Percentiles rank a stretch among this genome's conserved stretches.
These are phyloP conservation scores for Candida khao-thaluensis DNA, from an alignment of 805 yeast species.

Conservation along the genomic window DNA sequence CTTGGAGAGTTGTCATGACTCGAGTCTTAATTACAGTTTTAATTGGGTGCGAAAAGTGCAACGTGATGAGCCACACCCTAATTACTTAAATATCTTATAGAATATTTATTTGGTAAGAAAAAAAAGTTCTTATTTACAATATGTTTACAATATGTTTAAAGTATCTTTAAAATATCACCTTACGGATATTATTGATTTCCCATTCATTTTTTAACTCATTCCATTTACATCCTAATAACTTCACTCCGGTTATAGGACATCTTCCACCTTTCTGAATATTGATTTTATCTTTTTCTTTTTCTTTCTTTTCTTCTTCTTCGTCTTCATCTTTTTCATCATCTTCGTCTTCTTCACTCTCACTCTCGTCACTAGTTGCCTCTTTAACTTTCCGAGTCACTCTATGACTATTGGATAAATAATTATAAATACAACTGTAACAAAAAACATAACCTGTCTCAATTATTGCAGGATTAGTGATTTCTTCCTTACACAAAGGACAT, in stretches of 20 bases:
- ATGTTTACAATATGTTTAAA: too few relatives aligned
- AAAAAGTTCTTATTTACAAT: too few relatives aligned
- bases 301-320: constrained; percentile 11
- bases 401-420: constrained; percentile 52
- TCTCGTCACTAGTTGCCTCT: constrained; percentile 17
- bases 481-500: constrained; percentile 72
- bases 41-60: too few relatives aligned
- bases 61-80: too few relatives aligned
- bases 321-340: constrained; percentile 16
- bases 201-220: constrained; percentile 57
- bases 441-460: constrained; percentile 91
- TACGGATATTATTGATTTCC: constrained; percentile 73
- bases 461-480: constrained; percentile 74
- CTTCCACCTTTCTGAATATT: constrained; percentile 56
- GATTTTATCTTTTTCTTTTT: constrained; percentile 3
- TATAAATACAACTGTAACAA: constrained; percentile 83
- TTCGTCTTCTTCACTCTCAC: constrained; percentile 18
- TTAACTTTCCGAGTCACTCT: constrained; percentile 12
- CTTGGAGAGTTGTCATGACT: constrained; percentile 39
- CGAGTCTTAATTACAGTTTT: too few relatives aligned
- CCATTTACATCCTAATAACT: constrained; percentile 68
- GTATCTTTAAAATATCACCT: constrained; percentile 63
- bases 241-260: constrained; percentile 81
- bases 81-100: too few relatives aligned
- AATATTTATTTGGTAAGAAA: too few relatives aligned